These are phyloP conservation scores for Eucalyptus grandis DNA, from an alignment of 345 rosid genomes.

Conservation along the genomic window DNA sequence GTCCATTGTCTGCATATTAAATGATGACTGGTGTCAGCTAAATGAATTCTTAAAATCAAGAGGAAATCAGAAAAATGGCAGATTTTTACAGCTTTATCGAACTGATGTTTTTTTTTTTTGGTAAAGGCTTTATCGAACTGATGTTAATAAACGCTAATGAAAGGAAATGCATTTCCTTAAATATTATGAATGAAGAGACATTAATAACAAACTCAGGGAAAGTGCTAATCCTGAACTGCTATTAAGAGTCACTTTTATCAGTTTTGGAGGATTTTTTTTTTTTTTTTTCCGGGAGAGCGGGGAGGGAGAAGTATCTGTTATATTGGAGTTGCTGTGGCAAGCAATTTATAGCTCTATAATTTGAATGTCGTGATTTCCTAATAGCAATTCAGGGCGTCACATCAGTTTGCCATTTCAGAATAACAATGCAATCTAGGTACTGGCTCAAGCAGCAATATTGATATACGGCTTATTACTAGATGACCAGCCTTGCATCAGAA, in stretches of 20 bases:
- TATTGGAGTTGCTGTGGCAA: background rate
- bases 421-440: background rate
- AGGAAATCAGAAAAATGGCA: background rate
- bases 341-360: background rate
- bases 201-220: background rate
- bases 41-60: background rate
- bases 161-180: background rate
- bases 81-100: background rate
- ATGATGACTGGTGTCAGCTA: conserved; percentile 3
- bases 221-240: background rate
- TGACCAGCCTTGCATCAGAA: background rate
- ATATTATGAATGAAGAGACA: background rate
- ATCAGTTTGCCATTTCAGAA: background rate
- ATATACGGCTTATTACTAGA: background rate
- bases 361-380: background rate
- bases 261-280: background rate
- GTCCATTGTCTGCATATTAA: conserved; percentile 43
- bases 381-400: background rate
- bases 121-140: background rate
- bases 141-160: background rate
- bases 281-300: background rate
- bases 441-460: background rate
- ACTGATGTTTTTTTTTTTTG: too few species aligned
- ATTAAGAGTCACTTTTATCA: background rate
- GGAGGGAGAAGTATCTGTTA: background rate